These are phyloP conservation scores for Trifolium fragiferum DNA, from an alignment of 306 rosid genomes.

Conservation along the genomic window DNA sequence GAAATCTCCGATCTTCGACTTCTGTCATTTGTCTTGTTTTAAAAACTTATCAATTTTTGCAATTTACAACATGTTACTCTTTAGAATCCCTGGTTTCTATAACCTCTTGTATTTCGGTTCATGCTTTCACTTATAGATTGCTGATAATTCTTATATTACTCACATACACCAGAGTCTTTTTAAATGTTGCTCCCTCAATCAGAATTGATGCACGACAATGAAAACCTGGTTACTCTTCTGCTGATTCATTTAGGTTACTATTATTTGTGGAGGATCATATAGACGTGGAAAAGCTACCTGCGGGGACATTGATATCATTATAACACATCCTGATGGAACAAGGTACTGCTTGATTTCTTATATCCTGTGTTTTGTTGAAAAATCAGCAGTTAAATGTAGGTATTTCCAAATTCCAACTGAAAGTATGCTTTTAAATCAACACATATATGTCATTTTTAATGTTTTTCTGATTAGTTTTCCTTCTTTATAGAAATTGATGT, in stretches of 20 bases:
- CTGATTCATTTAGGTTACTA: constrained; percentile 54
- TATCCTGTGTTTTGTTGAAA: constrained; percentile 15
- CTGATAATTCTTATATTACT: constrained; percentile 25
- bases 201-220: constrained; percentile 22
- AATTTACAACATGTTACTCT: constrained; percentile 14
- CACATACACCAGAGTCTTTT: constrained; percentile 10
- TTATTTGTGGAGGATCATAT: constrained; percentile 92
- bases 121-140: constrained; percentile 23
- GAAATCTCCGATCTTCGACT: not conserved
- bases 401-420: not conserved
- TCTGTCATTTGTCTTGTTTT: constrained; percentile 19
- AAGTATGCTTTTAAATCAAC: not conserved
- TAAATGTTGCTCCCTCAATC: constrained; percentile 8
- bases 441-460: not conserved
- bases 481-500: not conserved
- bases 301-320: constrained; percentile 89
- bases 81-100: constrained; percentile 23
- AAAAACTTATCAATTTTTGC: not conserved
- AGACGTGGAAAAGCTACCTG: constrained; percentile 92
- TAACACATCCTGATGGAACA: constrained; percentile 90
- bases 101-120: constrained; percentile 29
- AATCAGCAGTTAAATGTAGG: constrained; percentile 3
- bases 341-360: constrained; percentile 54
- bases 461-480: not conserved
- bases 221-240: constrained; percentile 23